Evolutionary conservation across 192 early-diverging fungal genomes (phyloP).

Genomic region (Coemansia sp.): DNA sequence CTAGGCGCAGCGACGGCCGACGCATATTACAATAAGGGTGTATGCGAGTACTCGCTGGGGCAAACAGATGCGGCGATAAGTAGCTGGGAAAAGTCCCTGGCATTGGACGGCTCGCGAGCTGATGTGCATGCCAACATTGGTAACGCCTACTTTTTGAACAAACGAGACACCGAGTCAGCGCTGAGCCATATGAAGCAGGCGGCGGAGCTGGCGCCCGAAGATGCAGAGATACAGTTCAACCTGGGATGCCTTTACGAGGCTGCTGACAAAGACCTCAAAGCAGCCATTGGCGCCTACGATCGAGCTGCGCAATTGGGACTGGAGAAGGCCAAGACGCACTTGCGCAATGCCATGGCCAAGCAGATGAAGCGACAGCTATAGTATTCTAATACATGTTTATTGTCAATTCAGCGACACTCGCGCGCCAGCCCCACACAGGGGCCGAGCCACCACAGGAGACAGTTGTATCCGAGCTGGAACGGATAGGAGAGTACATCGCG

Average conservation of each 20-base stretch:
- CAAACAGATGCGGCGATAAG: slow-evolving; percentile 57
- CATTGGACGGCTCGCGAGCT: slow-evolving; percentile 51
- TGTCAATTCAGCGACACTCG: slow-evolving; percentile 10
- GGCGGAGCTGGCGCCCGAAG: slow-evolving; percentile 58
- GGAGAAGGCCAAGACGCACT: slow-evolving; percentile 53
- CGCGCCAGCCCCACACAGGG: slow-evolving; percentile 29
- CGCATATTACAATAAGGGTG: slow-evolving; percentile 34
- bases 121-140: slow-evolving; percentile 76
- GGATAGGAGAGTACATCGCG: slow-evolving; percentile 31
- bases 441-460: slow-evolving; percentile 36
- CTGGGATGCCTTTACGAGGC: slow-evolving; percentile 67
- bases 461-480: slow-evolving; percentile 40
- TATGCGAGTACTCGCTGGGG: slow-evolving; percentile 46
- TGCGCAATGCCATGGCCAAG: slow-evolving; percentile 58
- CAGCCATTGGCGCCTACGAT: slow-evolving; percentile 61
- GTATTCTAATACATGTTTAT: background rate
- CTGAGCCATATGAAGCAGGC: slow-evolving; percentile 61
- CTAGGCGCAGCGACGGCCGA: slow-evolving; percentile 27
- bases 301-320: slow-evolving; percentile 55
- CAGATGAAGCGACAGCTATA: slow-evolving; percentile 15
- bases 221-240: slow-evolving; percentile 69
- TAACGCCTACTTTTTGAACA: slow-evolving; percentile 55
- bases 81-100: slow-evolving; percentile 61
- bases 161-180: slow-evolving; percentile 53
- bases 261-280: slow-evolving; percentile 32